These are phyloP conservation scores for Salix brachista DNA, from an alignment of 345 rosid genomes.

Conservation along the genomic window DNA sequence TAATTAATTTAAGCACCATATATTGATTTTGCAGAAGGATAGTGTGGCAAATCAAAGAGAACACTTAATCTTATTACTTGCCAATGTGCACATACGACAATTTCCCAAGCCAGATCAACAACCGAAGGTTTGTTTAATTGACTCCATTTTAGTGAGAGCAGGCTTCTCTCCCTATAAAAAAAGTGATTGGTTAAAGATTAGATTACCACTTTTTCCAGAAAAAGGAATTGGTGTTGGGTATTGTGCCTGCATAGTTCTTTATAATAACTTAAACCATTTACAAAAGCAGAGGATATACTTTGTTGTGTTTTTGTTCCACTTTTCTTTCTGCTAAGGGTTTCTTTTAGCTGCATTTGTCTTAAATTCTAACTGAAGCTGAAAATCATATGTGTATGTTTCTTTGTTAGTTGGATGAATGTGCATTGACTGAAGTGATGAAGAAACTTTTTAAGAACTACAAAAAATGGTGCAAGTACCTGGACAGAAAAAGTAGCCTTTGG, in stretches of 20 bases:
- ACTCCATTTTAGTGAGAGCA: neutral
- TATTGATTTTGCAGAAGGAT: conserved; percentile 60
- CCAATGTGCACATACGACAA: conserved; percentile 92
- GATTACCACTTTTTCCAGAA: neutral
- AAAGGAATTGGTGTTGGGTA: neutral
- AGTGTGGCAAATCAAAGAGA: conserved; percentile 99
- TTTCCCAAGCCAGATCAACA: conserved; percentile 97
- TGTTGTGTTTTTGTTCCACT: neutral
- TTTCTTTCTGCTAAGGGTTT: neutral
- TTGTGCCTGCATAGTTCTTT: neutral
- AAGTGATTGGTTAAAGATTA: neutral
- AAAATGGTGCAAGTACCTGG: conserved; percentile 98
- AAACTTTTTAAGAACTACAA: conserved; percentile 97
- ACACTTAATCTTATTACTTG: conserved; percentile 87
- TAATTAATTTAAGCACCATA: neutral
- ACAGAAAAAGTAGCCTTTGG: conserved; percentile 98
- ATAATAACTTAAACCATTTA: neutral
- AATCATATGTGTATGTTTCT: neutral
- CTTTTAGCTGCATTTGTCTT: neutral
- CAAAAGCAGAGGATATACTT: neutral
- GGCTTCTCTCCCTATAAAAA: neutral
- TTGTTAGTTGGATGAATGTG: conserved; percentile 85
- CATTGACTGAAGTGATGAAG: conserved; percentile 96
- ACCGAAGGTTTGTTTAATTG: conserved; percentile 69
- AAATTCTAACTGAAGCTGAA: neutral